Percentiles rank a stretch among this genome's conserved stretches.
Conservation (phyloP, 164 flowering plant genomes). For the Euptelea pleiosperma region DNA sequence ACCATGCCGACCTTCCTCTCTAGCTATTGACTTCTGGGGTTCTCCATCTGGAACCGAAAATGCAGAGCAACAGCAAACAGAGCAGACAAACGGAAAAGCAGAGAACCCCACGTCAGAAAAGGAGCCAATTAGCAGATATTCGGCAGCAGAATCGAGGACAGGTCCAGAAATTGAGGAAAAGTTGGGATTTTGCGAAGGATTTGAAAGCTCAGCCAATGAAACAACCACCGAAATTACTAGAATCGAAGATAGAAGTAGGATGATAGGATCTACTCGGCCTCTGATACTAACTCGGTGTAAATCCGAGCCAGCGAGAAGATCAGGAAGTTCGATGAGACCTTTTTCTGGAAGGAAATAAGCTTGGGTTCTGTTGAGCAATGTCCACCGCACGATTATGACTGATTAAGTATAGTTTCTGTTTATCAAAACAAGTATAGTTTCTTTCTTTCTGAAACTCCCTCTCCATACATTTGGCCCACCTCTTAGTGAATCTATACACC, state of each 20-base stretch:
- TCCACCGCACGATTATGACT: constrained; percentile 18
- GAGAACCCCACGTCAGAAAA: constrained; percentile 12
- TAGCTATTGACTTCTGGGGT: constrained; percentile 56
- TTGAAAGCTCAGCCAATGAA: constrained; percentile 4
- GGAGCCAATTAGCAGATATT: constrained; percentile 20
- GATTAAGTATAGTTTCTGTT: background rate
- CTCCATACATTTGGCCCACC: no score
- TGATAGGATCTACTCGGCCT: constrained; percentile 14
- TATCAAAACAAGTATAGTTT: no score
- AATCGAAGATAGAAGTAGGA: background rate
- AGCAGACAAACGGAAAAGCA: constrained; percentile 16
- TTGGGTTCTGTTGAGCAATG: constrained; percentile 22
- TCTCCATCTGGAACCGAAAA: constrained; percentile 27
- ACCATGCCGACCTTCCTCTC: constrained; percentile 64
- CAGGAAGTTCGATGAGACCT: constrained; percentile 14
- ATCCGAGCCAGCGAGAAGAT: constrained; percentile 51
- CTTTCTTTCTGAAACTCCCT: no score
- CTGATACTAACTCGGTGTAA: constrained; percentile 39
- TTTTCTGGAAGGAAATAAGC: constrained; percentile 13
- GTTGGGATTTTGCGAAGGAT: constrained; percentile 11
- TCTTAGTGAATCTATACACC: no score
- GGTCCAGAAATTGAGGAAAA: constrained; percentile 24
- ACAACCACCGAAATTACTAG: background rate
- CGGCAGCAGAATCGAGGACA: constrained; percentile 23
- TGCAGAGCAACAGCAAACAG: constrained; percentile 13